Evolutionary conservation across 305 asterid genomes (phyloP), one percentile per base, ranked within the genome.

Genomic region (Fraxinus xanthoxyloides): DNA sequence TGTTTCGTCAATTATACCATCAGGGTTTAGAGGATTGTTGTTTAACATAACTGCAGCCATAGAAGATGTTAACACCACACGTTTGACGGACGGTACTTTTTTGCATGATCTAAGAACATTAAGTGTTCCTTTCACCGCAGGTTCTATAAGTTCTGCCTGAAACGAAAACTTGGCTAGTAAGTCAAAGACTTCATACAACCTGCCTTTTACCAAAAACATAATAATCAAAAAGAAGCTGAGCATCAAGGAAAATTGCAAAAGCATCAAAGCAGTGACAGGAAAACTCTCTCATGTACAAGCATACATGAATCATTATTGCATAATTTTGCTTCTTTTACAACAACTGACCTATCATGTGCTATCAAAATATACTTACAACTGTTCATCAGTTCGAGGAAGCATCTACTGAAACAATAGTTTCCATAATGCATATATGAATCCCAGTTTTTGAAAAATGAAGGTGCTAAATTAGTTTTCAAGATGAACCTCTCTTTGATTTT

Each of bases 31-130:
- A 10, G 77, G 76, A 12, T 38, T 81, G 7, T 38, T 28, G 74
- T 48, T 82, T 2, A 8, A 1, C 13, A 4, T 1, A n/a, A 84
- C 74, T 12, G 86, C 38, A 51, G 80, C 83, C 26, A 43, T 81
- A 3, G 89, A 84, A 13, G 87, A 86, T 35, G 89, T 86, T 31
- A 86, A 30, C 40, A 86, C 87, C 72, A 86, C 89, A 12, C 89
- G 81, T 72, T 54, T 81, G 36, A 86, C 34, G 8, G 84, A 79
- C 35, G 81, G 19, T 51, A n/a, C 83, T 82, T 80, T 86, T 77
- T 59, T 86, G 84, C 89, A 86, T 10, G 89, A 86, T 77, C 30
- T 77, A 17, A 86, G 85, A 12, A 86, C 86, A 38, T 86, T 84
- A 3, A 86, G 80, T 1, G 89, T 84, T 79, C 89, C 89, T 17